Evolutionary conservation across 805 yeast genomes (phyloP).

Genomic region (Peterozyma xylosa): DNA sequence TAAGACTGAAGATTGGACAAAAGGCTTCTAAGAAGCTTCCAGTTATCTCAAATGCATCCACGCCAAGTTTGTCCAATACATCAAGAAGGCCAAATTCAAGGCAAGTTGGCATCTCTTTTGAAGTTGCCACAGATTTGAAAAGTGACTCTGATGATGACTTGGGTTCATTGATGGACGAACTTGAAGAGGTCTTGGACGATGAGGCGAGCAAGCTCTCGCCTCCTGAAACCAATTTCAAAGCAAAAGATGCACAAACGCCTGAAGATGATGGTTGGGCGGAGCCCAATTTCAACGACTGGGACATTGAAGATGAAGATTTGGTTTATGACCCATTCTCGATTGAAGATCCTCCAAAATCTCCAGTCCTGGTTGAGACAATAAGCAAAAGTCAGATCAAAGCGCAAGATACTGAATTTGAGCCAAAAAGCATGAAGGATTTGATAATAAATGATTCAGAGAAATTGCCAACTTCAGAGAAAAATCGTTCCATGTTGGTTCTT

Average conservation of each 20-base stretch:
- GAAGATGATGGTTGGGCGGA: slow-evolving; percentile 8
- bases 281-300: slow-evolving; percentile 8
- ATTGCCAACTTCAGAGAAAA: too few species aligned
- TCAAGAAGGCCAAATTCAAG: background rate
- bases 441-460: background rate
- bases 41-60: background rate
- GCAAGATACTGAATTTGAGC: background rate
- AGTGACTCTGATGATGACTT: slow-evolving; percentile 16
- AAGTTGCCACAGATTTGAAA: background rate
- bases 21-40: slow-evolving; percentile 7
- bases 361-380: background rate
- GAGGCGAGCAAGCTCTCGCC: background rate
- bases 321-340: background rate
- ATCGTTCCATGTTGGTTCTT: too few species aligned
- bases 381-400: background rate
- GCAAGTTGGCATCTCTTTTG: too few species aligned
- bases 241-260: background rate
- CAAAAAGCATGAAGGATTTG: slow-evolving; percentile 9
- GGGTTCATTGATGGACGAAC: slow-evolving; percentile 15
- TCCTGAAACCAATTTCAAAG: background rate
- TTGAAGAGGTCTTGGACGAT: slow-evolving; percentile 15
- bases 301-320: slow-evolving; percentile 5
- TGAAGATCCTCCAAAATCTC: slow-evolving; percentile 3
- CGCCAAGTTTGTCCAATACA: slow-evolving; percentile 1
- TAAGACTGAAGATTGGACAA: slow-evolving; percentile 15